Conservation (phyloP, 2,329 filamentous ascomycete species). For the Ophiostoma triangulosporum region DNA sequence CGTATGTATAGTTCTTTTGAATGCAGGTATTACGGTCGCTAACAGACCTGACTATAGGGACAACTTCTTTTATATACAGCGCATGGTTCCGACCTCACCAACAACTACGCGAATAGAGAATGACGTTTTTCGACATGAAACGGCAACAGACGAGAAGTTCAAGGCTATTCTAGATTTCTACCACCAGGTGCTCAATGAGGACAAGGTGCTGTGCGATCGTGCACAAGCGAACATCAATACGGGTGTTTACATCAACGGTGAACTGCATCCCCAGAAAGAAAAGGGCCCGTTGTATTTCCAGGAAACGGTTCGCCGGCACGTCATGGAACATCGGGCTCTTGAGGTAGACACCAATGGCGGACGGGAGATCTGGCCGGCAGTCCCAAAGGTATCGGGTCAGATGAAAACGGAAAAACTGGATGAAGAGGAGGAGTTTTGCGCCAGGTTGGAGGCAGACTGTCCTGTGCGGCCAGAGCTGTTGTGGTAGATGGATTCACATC, state of each 20-base stretch:
- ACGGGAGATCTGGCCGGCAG: constrained; percentile 21
- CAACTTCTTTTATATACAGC: constrained; percentile 38
- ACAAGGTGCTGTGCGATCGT: constrained; percentile 35
- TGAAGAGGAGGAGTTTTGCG: constrained; percentile 20
- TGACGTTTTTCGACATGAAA: constrained; percentile 36
- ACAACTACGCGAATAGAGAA: constrained; percentile 32
- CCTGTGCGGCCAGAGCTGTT: constrained; percentile 2
- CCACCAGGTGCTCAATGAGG: constrained; percentile 36
- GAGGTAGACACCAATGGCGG: constrained; percentile 14
- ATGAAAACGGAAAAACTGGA: constrained; percentile 16
- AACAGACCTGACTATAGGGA: constrained; percentile 20
- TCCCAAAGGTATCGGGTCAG: constrained; percentile 14
- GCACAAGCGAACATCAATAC: constrained; percentile 37
- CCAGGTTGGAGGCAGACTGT: constrained; percentile 12
- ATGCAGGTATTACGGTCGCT: background rate
- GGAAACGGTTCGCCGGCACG: constrained; percentile 16
- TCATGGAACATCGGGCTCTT: constrained; percentile 18
- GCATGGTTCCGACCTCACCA: constrained; percentile 32
- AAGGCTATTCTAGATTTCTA: constrained; percentile 32
- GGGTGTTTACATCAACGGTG: constrained; percentile 36
- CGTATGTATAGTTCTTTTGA: constrained; percentile 19
- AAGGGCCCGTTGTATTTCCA: constrained; percentile 38
- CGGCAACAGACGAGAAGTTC: constrained; percentile 33
- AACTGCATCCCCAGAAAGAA: constrained; percentile 37
- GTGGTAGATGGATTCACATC: constrained; percentile 10